Conservation (phyloP, 2,329 filamentous ascomycete species). For the Coccinonectria pachysandricola region DNA sequence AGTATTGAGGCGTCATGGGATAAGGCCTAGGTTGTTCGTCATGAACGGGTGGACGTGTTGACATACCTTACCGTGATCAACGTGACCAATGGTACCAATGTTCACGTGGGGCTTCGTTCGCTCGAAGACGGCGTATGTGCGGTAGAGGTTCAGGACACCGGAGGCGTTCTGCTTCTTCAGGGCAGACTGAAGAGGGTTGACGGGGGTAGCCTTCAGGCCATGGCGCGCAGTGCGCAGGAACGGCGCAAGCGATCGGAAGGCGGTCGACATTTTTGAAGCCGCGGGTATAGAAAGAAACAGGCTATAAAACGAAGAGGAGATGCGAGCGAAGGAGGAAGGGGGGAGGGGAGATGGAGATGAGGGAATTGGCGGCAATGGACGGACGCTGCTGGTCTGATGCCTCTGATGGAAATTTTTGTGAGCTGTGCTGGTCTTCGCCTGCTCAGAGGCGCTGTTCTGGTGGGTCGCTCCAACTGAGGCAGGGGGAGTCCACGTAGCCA, state of each 20-base stretch:
- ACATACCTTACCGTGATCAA: conserved; percentile 95
- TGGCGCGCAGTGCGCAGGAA: conserved; percentile 74
- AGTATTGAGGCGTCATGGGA: too few species aligned
- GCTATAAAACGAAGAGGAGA: conserved; percentile 17
- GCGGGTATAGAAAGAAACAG: conserved; percentile 16
- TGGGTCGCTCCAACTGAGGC: conserved; percentile 10
- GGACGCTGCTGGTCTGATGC: conserved; percentile 16
- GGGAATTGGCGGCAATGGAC: too few species aligned
- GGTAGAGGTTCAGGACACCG: conserved; percentile 54
- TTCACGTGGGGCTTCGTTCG: conserved; percentile 96
- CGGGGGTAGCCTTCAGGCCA: conserved; percentile 58
- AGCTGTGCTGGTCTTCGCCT: conserved; percentile 14
- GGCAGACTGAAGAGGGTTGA: conserved; percentile 67
- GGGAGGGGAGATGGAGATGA: conserved; percentile 5
- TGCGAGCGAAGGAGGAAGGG: conserved; percentile 8
- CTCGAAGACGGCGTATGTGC: conserved; percentile 64
- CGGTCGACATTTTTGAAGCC: conserved; percentile 59
- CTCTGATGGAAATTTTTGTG: conserved; percentile 31
- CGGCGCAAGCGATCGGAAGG: conserved; percentile 67
- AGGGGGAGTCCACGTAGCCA: conserved; percentile 9
- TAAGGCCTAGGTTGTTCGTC: too few species aligned
- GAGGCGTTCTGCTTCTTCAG: conserved; percentile 52
- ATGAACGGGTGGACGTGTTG: conserved; percentile 1
- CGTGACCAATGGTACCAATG: conserved; percentile 98
- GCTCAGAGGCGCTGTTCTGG: conserved; percentile 9